Percentiles rank a stretch among this genome's conserved stretches.
Evolutionary conservation across 129 eudicot genomes (phyloP).

Genomic region (Chrysanthemum makinoi): DNA sequence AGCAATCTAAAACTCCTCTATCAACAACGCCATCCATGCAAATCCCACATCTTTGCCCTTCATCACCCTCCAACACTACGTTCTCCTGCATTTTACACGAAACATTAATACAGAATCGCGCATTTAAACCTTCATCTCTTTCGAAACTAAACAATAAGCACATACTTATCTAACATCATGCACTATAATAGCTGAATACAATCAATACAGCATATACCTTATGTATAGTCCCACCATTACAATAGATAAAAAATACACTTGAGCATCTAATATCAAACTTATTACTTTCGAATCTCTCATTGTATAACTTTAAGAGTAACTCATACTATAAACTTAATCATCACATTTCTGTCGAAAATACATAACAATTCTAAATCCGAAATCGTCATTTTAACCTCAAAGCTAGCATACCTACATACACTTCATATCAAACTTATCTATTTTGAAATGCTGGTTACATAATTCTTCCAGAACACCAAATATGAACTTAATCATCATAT

Average conservation of each 20-base stretch:
- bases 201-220: neutral
- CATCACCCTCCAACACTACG: constrained; percentile 65
- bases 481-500: neutral
- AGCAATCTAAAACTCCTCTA: constrained; percentile 95
- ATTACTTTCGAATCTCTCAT: constrained; percentile 2
- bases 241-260: neutral
- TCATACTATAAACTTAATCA: too few species aligned
- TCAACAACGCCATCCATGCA: constrained; percentile 90
- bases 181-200: neutral
- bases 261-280: neutral
- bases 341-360: too few species aligned
- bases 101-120: neutral
- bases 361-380: too few species aligned
- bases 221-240: neutral
- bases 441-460: too few species aligned
- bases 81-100: constrained; percentile 47
- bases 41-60: constrained; percentile 92
- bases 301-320: neutral
- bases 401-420: neutral
- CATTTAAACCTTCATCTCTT: constrained; percentile 5
- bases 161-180: neutral
- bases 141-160: neutral
- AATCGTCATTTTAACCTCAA: neutral
- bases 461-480: too few species aligned
- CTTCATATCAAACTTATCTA: neutral